These are phyloP conservation scores for Pelagophyceae sp. DNA, from an alignment of 352 stramenopile species.

Conservation along the genomic window DNA sequence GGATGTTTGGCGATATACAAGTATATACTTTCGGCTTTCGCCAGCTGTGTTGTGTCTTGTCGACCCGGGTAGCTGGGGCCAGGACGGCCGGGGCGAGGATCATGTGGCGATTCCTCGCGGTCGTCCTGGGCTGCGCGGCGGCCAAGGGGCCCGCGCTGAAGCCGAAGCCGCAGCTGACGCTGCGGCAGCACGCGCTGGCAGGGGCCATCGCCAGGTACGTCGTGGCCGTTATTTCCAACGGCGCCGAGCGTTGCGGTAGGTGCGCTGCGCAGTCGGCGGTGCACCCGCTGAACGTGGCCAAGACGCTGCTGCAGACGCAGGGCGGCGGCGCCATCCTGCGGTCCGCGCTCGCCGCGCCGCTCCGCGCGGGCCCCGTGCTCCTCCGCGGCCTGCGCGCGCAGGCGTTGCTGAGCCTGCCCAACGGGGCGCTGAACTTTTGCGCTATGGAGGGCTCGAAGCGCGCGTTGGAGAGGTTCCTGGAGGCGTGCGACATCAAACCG, in stretches of 20 bases:
- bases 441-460: slow-evolving; percentile 4
- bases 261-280: neutral
- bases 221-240: neutral
- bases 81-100: no score
- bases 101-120: neutral
- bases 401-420: neutral
- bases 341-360: neutral
- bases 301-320: slow-evolving; percentile 1
- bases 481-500: neutral
- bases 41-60: no score
- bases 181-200: neutral
- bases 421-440: slow-evolving; percentile 7
- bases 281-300: slow-evolving; percentile 16
- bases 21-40: no score
- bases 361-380: neutral
- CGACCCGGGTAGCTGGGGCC: no score
- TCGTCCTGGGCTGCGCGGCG: neutral
- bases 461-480: neutral
- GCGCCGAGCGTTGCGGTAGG: neutral
- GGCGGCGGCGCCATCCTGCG: neutral
- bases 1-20: no score
- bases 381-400: slow-evolving; percentile 1
- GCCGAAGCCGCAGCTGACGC: neutral
- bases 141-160: neutral
- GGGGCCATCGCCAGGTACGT: neutral